Conservation (phyloP, 2,329 filamentous ascomycete genomes). For the Aspergillus sp. region DNA sequence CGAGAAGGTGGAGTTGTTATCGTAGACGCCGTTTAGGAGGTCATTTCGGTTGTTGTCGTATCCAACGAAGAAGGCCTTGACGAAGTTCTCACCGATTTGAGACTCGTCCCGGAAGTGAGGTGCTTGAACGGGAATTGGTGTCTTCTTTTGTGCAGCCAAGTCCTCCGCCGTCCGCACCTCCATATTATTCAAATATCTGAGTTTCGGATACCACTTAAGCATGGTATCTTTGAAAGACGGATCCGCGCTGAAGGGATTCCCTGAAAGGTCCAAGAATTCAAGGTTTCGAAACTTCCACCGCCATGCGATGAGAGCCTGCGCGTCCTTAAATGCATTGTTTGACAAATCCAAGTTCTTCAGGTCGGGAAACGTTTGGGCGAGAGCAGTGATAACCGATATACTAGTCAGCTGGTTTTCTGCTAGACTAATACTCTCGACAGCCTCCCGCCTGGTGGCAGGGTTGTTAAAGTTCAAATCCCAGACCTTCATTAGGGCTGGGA, state of each 20-base stretch:
- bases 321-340: slow-evolving; percentile 64
- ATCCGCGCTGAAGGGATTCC: slow-evolving; percentile 62
- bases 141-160: slow-evolving; percentile 50
- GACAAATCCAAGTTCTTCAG: slow-evolving; percentile 84
- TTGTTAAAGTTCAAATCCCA: slow-evolving; percentile 70
- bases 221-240: slow-evolving; percentile 60
- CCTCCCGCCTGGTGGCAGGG: slow-evolving; percentile 62
- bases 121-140: slow-evolving; percentile 53
- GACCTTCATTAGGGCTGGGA: slow-evolving; percentile 82
- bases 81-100: slow-evolving; percentile 65
- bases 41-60: slow-evolving; percentile 64
- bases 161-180: slow-evolving; percentile 67
- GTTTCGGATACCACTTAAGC: slow-evolving; percentile 71
- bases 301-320: slow-evolving; percentile 65
- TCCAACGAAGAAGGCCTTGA: slow-evolving; percentile 62
- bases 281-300: slow-evolving; percentile 68
- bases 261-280: slow-evolving; percentile 69
- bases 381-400: slow-evolving; percentile 61
- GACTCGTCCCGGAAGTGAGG: slow-evolving; percentile 67
- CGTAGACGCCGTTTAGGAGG: slow-evolving; percentile 63
- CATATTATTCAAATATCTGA: slow-evolving; percentile 66
- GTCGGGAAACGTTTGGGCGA: slow-evolving; percentile 73
- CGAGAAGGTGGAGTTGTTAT: slow-evolving; percentile 66
- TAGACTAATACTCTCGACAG: slow-evolving; percentile 73
- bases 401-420: slow-evolving; percentile 70